Percentiles rank a stretch among this genome's conserved stretches.
phyloP scores from a whole-genome alignment of 768 basidiomycete genomes.

The Xanthoconium purpureum region DNA sequence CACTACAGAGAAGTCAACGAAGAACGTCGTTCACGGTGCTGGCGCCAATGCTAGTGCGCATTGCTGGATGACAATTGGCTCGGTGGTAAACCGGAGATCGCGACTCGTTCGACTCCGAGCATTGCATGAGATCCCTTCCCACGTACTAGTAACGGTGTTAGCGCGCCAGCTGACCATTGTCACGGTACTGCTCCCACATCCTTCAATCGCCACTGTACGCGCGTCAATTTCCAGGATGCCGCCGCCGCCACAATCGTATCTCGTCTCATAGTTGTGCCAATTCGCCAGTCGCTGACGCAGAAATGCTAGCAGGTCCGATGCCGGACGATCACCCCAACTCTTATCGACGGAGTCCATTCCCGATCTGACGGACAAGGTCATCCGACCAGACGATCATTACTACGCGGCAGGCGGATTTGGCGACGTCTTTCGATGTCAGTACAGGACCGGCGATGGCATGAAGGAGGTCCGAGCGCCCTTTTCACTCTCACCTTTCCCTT shows the following conservation, averaged over 20 bases:
- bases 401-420: constrained; percentile 3
- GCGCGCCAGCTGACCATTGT: too few relatives aligned
- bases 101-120: too few relatives aligned
- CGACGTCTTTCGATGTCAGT: constrained; percentile 4
- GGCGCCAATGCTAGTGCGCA: too few relatives aligned
- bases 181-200: neutral
- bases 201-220: neutral
- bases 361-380: neutral
- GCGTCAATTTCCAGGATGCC: too few relatives aligned
- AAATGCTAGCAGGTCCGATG: neutral
- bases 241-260: neutral
- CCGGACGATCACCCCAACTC: neutral
- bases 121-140: too few relatives aligned
- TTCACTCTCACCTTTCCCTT: neutral
- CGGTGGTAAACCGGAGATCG: too few relatives aligned
- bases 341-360: neutral
- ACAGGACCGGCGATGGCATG: neutral
- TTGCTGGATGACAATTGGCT: too few relatives aligned
- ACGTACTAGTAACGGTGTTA: too few relatives aligned
- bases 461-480: neutral
- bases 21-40: too few relatives aligned
- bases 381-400: neutral
- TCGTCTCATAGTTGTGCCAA: neutral
- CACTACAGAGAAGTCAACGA: too few relatives aligned
- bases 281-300: neutral